Evolutionary conservation across 1,284 basidiomycete genomes (phyloP).

Genomic region (Stereum hirsutum): DNA sequence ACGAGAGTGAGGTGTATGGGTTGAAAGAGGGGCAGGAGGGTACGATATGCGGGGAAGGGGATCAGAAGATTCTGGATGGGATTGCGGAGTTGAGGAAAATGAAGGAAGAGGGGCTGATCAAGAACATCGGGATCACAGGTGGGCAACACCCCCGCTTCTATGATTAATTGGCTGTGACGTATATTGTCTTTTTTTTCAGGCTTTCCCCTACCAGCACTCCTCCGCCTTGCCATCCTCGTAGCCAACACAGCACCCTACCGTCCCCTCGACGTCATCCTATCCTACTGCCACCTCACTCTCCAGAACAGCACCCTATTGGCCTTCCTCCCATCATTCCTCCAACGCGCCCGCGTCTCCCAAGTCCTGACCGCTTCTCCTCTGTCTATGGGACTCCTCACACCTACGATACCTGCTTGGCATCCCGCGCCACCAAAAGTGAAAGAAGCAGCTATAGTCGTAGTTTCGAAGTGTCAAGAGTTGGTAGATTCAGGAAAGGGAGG

Average conservation of each 20-base stretch:
- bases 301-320: slow-evolving; percentile 64
- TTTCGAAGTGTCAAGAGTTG: slow-evolving; percentile 21
- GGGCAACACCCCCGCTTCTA: slow-evolving; percentile 10
- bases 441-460: slow-evolving; percentile 30
- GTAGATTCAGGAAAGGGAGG: slow-evolving; percentile 25
- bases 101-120: slow-evolving; percentile 73
- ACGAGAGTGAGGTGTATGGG: slow-evolving; percentile 51
- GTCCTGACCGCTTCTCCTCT: slow-evolving; percentile 85
- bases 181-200: slow-evolving; percentile 31
- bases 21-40: slow-evolving; percentile 48
- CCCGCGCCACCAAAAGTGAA: slow-evolving; percentile 58
- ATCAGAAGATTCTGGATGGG: slow-evolving; percentile 72
- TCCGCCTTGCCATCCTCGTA: slow-evolving; percentile 77
- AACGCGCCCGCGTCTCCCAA: slow-evolving; percentile 58
- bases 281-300: slow-evolving; percentile 84
- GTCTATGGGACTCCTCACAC: slow-evolving; percentile 84
- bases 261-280: slow-evolving; percentile 75
- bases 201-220: slow-evolving; percentile 83
- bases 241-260: slow-evolving; percentile 51
- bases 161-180: background rate
- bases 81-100: slow-evolving; percentile 65
- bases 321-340: slow-evolving; percentile 53
- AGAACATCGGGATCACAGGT: slow-evolving; percentile 83
- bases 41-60: slow-evolving; percentile 66
- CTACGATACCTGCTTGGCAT: slow-evolving; percentile 74